Base-by-base conservation (phyloP, 192 early-diverging fungal genomes). In the Glomus cerebriforme region DNA sequence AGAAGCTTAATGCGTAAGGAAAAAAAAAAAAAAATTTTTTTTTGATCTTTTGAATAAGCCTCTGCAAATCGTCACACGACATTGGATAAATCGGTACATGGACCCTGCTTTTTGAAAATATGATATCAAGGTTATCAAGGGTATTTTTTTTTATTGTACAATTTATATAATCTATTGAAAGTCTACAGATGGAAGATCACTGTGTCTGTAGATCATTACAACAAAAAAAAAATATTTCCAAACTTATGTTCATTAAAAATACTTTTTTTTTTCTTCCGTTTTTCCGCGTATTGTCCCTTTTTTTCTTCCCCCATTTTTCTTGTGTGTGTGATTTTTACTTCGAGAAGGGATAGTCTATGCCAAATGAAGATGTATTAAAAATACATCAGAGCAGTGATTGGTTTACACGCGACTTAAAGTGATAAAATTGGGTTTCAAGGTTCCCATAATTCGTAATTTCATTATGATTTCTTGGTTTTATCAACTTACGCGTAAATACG, bases 401-500 rank as follows among this genome's bases (percentile, higher is more conserved):
- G 32, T 35, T n/a, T 39, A 9, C n/a, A n/a, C 66, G 32, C 35
- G 66, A 39, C 66, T 22, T 10, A 39, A 37, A 22, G 49, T 54
- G 49, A 54, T 54, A 54, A 54, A 54, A 54, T 54, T 54, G 49
- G 49, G 49, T 54, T 54, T 54, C 49, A 68, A n/a, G 34, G n/a
- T 68, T 68, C n/a, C 66, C 35, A 39, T 39, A 39, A 37, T 68
- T 68, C 66, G 66, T 68, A 68, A 68, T 39, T n/a, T 68, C 66
- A 68, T 68, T 68, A 29, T 68, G 66, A 8, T 35, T 68, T 68
- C 22, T n/a, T 13, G 9, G 24, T 54, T 54, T 54, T 54, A 54
- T 22, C 49, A 7, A 17, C 49, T 17, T 54, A 22, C 17, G 49
- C 17, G 49, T 54, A 54, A 54, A 54, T 22, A 22, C 5, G 6